These are phyloP conservation scores for Ceratocystis destructans DNA, from an alignment of 2,329 filamentous ascomycete species.

Conservation along the genomic window DNA sequence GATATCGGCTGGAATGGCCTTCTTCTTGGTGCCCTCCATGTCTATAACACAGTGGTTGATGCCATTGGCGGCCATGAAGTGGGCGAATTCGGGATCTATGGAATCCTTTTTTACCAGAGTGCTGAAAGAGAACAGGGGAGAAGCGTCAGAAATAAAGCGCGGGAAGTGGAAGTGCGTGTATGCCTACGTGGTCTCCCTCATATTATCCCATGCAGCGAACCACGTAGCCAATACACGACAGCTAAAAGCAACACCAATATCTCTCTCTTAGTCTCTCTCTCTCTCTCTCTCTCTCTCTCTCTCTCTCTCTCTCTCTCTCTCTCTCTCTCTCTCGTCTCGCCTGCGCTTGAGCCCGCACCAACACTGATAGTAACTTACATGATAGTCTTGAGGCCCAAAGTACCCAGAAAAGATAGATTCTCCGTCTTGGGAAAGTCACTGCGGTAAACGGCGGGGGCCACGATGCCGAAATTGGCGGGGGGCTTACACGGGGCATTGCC, in stretches of 20 bases:
- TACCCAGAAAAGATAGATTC: conserved; percentile 56
- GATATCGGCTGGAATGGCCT: conserved; percentile 49
- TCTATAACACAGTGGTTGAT: conserved; percentile 64
- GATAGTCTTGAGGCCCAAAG: conserved; percentile 61
- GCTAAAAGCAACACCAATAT: too few relatives aligned
- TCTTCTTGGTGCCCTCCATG: conserved; percentile 80
- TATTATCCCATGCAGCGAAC: too few relatives aligned
- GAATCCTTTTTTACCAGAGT: conserved; percentile 52
- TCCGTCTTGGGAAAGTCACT: conserved; percentile 63
- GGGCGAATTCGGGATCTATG: conserved; percentile 35
- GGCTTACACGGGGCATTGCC: conserved; percentile 20
- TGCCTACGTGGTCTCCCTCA: too few relatives aligned
- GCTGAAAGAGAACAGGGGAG: conserved; percentile 26
- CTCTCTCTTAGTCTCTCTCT: neutral
- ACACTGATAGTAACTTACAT: conserved; percentile 40
- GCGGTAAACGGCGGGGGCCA: conserved; percentile 62
- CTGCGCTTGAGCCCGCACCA: neutral
- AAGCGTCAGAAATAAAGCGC: neutral
- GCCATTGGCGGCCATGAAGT: conserved; percentile 51
- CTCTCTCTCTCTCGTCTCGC: neutral
- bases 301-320: neutral
- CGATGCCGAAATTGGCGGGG: conserved; percentile 63
- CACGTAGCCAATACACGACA: too few relatives aligned
- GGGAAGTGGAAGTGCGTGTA: neutral
- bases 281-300: neutral